phyloP scores from a whole-genome alignment of 225 moss, liverwort and hornwort species.

The Thuidium tamariscinum region DNA sequence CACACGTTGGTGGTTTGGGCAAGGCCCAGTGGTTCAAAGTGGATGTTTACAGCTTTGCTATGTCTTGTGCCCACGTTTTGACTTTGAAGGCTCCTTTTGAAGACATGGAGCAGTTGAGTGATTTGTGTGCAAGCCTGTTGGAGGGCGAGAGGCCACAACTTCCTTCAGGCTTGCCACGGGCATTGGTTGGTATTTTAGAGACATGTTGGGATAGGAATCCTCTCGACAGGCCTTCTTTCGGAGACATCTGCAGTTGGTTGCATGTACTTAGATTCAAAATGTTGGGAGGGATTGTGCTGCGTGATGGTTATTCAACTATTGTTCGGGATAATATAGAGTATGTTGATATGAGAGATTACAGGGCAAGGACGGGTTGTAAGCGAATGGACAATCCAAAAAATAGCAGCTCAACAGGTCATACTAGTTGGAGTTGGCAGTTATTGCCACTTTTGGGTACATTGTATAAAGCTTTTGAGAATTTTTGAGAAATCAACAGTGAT shows the following conservation, averaged over 20 bases:
- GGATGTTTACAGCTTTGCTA: background rate
- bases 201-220: background rate
- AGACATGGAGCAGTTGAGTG: background rate
- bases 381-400: too few relatives aligned
- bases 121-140: rapidly evolving
- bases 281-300: too few relatives aligned
- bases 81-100: background rate
- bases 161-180: rapidly evolving
- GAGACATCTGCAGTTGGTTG: rapidly evolving
- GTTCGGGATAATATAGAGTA: too few relatives aligned
- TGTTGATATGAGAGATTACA: too few relatives aligned
- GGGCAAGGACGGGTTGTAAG: too few relatives aligned
- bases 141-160: background rate
- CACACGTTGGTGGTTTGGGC: background rate
- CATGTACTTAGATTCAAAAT: too few relatives aligned
- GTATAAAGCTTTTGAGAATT: too few relatives aligned
- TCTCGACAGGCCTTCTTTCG: background rate
- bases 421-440: too few relatives aligned
- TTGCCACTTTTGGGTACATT: too few relatives aligned
- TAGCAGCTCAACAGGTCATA: too few relatives aligned
- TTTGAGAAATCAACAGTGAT: too few relatives aligned
- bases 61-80: background rate
- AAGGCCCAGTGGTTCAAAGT: background rate
- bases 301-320: too few relatives aligned
- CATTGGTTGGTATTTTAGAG: rapidly evolving